Base-by-base conservation (phyloP, 1,139 yeast species). In the Yamadazyma jaroonii region DNA sequence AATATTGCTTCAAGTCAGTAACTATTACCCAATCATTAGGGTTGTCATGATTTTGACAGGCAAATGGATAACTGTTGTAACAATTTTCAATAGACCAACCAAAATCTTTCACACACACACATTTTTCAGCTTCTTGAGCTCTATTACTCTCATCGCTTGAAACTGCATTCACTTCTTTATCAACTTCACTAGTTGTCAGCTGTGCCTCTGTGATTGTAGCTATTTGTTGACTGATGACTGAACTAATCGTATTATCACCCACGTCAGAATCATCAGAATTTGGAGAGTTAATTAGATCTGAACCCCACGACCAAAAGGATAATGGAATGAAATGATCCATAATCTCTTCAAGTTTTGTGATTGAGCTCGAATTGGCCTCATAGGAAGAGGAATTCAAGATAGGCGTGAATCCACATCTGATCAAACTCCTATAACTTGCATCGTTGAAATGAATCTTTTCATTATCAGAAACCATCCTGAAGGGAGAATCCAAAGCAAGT, bases 51-150 rank as follows among this genome's bases (percentile, higher is more conserved):
- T 67, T 66, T 28, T 74, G 72, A 56, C 97, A 90, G 1, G 85
- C 76, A 21, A 72, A 76, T 2, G 62, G 66, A 39, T 70, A 64
- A 25, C 60, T 48, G 1, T 66, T 59, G 49, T 82, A 81, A 61
- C 97, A 90, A 50, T 85, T 77, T 10, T 69, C 73, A 0, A 82
- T 79, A 6, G 42, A 38, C 84, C 88, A 81, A 6, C 84, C 82
- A 1, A 59, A 58, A 0, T 53, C 43, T 9, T 58, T 61, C 10
- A 80, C 49, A 0, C 72, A 65, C 0, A 86, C 95, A 58, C 97
- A 90, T 47, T 75, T 72, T 45, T 57, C 14, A n/a, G 42, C 42
- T 28, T 36, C 13, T 5, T 17, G 20, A 6, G 20, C 4, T 17
- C 20, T 17, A 17, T 17, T 17, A 17, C 6, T 4, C 6, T 17